A percentile compares a stretch with the other conserved stretches of the same genome.
These are phyloP conservation scores for Anisodus acutangulus DNA, from an alignment of 257 asterid genomes.

Conservation along the genomic window DNA sequence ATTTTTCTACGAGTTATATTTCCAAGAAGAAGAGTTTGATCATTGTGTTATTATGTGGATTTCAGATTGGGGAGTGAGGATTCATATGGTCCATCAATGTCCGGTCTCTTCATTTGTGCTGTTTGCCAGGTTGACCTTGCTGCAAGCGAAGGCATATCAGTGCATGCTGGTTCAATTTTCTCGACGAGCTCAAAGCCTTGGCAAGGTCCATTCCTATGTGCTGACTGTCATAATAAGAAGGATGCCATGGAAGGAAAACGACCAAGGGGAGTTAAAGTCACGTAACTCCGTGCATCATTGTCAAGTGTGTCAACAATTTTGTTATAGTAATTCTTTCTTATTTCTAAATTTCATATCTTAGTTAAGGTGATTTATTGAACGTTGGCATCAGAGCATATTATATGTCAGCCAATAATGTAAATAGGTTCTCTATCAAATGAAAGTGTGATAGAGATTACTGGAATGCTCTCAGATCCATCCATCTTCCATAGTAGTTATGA, in stretches of 20 bases:
- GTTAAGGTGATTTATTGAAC: background rate
- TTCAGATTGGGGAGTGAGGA: conserved; percentile 73
- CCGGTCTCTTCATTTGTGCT: conserved; percentile 68
- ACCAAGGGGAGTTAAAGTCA: conserved; percentile 52
- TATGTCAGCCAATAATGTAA: conserved; percentile 25
- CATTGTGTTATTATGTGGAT: background rate
- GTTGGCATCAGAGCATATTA: background rate
- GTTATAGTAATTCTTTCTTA: conserved; percentile 31
- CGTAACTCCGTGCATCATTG: conserved; percentile 27
- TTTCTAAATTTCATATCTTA: conserved; percentile 7
- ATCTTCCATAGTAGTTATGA: background rate
- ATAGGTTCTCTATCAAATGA: background rate
- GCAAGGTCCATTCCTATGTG: conserved; percentile 91
- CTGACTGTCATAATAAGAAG: conserved; percentile 69
- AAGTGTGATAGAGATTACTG: background rate
- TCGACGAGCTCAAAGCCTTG: conserved; percentile 77
- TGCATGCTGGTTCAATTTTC: conserved; percentile 83
- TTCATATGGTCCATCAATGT: conserved; percentile 41
- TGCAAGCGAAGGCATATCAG: conserved; percentile 71
- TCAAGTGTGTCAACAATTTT: conserved; percentile 6
- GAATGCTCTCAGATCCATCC: background rate
- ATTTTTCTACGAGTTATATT: background rate
- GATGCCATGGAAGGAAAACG: conserved; percentile 84
- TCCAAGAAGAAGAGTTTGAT: background rate
- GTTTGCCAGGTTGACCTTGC: conserved; percentile 66